phyloP scores from a whole-genome alignment of 2,329 filamentous ascomycete species.

The Verticillium nonalfalfae region DNA sequence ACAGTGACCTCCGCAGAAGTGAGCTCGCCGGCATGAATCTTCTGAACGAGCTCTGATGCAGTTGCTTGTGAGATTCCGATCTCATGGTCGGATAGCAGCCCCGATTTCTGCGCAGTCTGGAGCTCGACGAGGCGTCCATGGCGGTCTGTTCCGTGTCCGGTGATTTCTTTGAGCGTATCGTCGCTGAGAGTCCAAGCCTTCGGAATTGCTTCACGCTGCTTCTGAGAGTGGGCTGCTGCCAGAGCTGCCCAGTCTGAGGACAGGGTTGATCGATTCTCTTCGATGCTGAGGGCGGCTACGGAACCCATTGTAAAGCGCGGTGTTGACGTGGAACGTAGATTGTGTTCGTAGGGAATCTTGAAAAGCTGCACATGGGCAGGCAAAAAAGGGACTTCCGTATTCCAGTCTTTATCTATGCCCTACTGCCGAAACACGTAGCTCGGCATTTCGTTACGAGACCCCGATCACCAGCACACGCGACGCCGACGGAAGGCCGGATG shows the following conservation, averaged over 20 bases:
- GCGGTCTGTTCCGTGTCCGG: slow-evolving; percentile 3
- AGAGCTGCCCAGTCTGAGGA: slow-evolving; percentile 6
- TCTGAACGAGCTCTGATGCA: slow-evolving; percentile 9
- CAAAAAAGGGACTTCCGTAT: background rate
- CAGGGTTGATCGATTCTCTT: background rate
- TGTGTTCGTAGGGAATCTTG: no score
- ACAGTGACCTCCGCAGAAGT: slow-evolving; percentile 16
- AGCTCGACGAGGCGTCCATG: slow-evolving; percentile 9
- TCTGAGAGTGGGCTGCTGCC: slow-evolving; percentile 6
- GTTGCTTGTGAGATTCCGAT: slow-evolving; percentile 14
- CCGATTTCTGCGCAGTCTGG: slow-evolving; percentile 3
- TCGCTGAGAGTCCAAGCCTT: slow-evolving; percentile 7
- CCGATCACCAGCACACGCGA: no score
- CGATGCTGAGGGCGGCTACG: background rate
- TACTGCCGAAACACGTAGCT: background rate
- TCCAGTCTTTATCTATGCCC: background rate
- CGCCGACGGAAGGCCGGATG: no score
- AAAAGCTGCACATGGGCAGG: no score
- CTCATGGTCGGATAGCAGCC: slow-evolving; percentile 13
- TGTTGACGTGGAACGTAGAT: background rate
- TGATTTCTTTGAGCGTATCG: slow-evolving; percentile 1
- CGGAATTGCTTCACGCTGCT: slow-evolving; percentile 9
- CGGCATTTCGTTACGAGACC: no score
- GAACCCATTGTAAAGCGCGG: background rate
- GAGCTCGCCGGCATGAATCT: slow-evolving; percentile 10